These are phyloP conservation scores for Heracleum sosnowskyi DNA, from an alignment of 129 eudicot genomes.

Conservation along the genomic window DNA sequence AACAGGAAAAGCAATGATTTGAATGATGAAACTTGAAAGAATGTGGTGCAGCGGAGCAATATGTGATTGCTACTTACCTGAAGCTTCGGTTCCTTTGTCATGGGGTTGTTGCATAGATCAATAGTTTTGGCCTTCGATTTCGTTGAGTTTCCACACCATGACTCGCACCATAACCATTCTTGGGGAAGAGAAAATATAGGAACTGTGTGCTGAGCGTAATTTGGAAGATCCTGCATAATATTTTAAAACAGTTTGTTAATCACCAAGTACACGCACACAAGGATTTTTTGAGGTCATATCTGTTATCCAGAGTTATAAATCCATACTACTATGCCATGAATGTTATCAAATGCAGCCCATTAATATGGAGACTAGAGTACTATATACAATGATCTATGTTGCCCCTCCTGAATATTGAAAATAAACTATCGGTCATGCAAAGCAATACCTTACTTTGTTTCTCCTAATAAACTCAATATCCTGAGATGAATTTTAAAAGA, in stretches of 20 bases:
- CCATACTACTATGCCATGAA: background rate
- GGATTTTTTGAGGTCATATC: background rate
- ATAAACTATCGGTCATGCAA: background rate
- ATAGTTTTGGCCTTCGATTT: conserved; percentile 88
- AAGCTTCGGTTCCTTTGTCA: conserved; percentile 98
- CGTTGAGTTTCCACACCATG: conserved; percentile 96
- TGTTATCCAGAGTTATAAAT: background rate
- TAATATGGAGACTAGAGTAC: background rate
- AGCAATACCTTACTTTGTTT: background rate
- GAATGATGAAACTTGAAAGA: background rate
- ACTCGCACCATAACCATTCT: conserved; percentile 99
- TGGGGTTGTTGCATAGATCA: conserved; percentile 96
- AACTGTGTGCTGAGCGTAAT: conserved; percentile 89
- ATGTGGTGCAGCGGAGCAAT: background rate
- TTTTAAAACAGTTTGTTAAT: background rate
- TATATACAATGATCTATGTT: background rate
- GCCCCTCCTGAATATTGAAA: background rate
- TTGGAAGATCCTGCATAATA: conserved; percentile 77
- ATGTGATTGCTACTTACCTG: conserved; percentile 44
- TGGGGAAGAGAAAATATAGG: conserved; percentile 95
- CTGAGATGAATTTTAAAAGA: background rate
- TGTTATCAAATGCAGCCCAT: background rate
- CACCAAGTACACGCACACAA: background rate
- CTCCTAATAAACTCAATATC: background rate
- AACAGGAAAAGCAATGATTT: background rate